phyloP scores from a whole-genome alignment of 441 rosid genomes.

The Erysimum cheiri region DNA sequence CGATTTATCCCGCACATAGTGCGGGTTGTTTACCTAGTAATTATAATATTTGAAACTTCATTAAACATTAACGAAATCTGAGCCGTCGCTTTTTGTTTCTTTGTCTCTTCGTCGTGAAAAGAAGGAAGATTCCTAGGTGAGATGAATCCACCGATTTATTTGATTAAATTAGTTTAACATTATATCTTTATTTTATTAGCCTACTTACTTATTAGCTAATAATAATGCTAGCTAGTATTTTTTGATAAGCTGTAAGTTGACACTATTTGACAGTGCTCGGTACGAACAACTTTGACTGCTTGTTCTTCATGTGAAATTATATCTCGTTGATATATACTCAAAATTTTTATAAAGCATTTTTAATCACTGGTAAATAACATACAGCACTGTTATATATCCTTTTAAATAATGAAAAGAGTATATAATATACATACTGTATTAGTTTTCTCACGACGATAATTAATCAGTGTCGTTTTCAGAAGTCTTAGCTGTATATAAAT shows the following conservation, averaged over 20 bases:
- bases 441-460: background rate
- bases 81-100: conserved; percentile 41
- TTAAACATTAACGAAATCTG: conserved; percentile 38
- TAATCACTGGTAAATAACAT: background rate
- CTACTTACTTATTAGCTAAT: no score
- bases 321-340: background rate
- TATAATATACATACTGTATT: background rate
- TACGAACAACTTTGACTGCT: conserved; percentile 28
- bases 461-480: conserved; percentile 35
- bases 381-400: conserved; percentile 3
- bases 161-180: conserved; percentile 6
- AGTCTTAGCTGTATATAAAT: conserved; percentile 38
- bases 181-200: background rate
- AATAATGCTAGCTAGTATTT: background rate
- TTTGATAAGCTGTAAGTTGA: background rate
- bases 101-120: conserved; percentile 41
- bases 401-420: background rate
- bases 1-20: no score
- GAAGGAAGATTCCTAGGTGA: conserved; percentile 43
- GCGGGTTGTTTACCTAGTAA: no score
- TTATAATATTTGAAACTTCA: conserved; percentile 27
- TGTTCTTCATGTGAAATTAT: background rate
- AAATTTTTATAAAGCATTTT: background rate
- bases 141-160: conserved; percentile 28
- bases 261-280: conserved; percentile 10